These are phyloP conservation scores for Penicillium sclerotiorum DNA, from an alignment of 2,329 filamentous ascomycete genomes.

Conservation along the genomic window DNA sequence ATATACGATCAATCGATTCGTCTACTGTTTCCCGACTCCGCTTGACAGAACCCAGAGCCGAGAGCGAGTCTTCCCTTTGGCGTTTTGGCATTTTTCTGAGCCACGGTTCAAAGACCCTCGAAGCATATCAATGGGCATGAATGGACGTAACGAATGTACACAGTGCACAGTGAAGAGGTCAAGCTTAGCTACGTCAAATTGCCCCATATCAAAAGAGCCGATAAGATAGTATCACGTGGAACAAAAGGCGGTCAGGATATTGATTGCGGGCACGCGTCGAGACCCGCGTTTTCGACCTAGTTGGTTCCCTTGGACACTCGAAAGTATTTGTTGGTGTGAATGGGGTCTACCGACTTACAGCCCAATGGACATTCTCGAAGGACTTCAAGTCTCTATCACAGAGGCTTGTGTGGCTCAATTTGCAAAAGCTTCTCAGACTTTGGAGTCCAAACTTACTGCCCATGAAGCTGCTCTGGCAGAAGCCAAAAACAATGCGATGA, in stretches of 20 bases:
- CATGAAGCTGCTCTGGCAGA: slow-evolving; percentile 26
- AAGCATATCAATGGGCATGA: neutral
- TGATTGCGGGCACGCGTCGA: slow-evolving; percentile 15
- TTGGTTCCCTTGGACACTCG: too few species aligned
- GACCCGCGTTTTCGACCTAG: slow-evolving; percentile 6
- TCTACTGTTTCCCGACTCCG: slow-evolving; percentile 38
- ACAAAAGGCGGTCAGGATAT: slow-evolving; percentile 11
- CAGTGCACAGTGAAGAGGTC: slow-evolving; percentile 7
- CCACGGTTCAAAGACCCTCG: neutral
- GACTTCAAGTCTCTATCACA: slow-evolving; percentile 33
- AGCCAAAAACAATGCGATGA: slow-evolving; percentile 23
- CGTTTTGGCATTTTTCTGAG: slow-evolving; percentile 39
- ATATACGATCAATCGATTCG: slow-evolving; percentile 61
- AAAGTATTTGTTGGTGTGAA: too few species aligned
- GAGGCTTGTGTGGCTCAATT: slow-evolving; percentile 32
- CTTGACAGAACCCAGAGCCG: slow-evolving; percentile 44
- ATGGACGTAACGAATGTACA: neutral
- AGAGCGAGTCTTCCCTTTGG: slow-evolving; percentile 19
- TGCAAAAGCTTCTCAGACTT: slow-evolving; percentile 28
- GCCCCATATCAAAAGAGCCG: slow-evolving; percentile 13
- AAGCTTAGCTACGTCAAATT: slow-evolving; percentile 12
- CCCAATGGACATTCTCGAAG: slow-evolving; percentile 34
- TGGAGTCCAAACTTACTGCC: slow-evolving; percentile 26
- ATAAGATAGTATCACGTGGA: slow-evolving; percentile 19
- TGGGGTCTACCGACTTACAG: too few species aligned